These are phyloP conservation scores for Penicillium nucicola DNA, from an alignment of 495 filamentous ascomycete species.

Conservation along the genomic window DNA sequence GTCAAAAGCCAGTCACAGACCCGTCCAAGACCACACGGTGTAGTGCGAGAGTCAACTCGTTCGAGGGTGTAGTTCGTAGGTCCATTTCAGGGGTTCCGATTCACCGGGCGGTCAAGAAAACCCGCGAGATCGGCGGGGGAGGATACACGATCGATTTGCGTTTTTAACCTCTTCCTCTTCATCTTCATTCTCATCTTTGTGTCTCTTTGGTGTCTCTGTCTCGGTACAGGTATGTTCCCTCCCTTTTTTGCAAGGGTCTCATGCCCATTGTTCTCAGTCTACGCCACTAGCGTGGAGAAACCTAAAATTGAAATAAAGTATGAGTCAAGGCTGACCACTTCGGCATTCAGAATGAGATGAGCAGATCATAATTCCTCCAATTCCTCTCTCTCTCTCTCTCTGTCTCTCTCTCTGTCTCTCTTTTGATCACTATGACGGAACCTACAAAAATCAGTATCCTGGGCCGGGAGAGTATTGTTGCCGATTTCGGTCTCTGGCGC, in stretches of 20 bases:
- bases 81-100: background rate
- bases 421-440: conserved; percentile 36
- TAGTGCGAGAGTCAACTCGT: too few relatives aligned
- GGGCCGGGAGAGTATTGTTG: conserved; percentile 75
- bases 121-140: conserved; percentile 40
- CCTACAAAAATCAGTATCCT: conserved; percentile 54
- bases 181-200: too few relatives aligned
- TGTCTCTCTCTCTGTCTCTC: conserved; percentile 1
- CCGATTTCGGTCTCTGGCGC: conserved; percentile 90
- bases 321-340: conserved; percentile 7
- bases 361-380: conserved; percentile 11
- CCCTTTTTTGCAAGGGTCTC: background rate
- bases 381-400: background rate
- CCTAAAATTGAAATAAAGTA: conserved; percentile 4
- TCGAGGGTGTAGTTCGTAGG: too few relatives aligned
- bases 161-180: too few relatives aligned
- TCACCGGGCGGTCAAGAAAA: conserved; percentile 21
- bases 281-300: too few relatives aligned
- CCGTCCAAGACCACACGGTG: background rate
- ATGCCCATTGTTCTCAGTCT: background rate
- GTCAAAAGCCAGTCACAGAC: too few relatives aligned
- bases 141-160: background rate
- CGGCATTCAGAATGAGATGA: conserved; percentile 42
- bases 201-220: background rate
- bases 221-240: conserved; percentile 20